A percentile compares a stretch with the other conserved stretches of the same genome.
phyloP scores from a whole-genome alignment of 805 yeast genomes.

The Cyberlindnera maritima region DNA sequence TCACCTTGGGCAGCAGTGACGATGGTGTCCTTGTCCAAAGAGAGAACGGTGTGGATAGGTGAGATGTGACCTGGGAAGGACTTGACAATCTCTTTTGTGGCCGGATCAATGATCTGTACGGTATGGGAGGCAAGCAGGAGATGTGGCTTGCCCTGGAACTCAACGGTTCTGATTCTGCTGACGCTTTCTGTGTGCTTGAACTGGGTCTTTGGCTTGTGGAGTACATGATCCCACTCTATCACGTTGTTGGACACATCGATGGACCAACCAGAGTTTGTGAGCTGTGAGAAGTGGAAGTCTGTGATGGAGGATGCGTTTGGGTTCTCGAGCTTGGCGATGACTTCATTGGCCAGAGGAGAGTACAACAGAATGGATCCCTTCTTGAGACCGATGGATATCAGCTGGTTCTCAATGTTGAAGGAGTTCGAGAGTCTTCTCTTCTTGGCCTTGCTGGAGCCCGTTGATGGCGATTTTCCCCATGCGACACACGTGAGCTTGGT shows the following conservation, averaged over 20 bases:
- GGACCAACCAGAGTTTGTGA: slow-evolving; percentile 50
- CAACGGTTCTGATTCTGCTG: slow-evolving; percentile 33
- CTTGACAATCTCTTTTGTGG: slow-evolving; percentile 37
- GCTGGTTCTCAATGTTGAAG: slow-evolving; percentile 37
- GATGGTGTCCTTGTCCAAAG: slow-evolving; percentile 41
- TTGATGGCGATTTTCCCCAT: slow-evolving; percentile 43
- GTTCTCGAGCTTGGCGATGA: slow-evolving; percentile 49
- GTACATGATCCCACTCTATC: slow-evolving; percentile 58
- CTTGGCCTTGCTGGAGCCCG: slow-evolving; percentile 13
- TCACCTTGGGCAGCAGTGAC: slow-evolving; percentile 76
- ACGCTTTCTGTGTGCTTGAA: slow-evolving; percentile 36
- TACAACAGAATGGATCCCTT: slow-evolving; percentile 64
- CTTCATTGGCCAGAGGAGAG: slow-evolving; percentile 61
- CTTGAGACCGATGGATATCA: slow-evolving; percentile 60
- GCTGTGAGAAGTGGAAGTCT: slow-evolving; percentile 44
- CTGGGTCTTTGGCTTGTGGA: slow-evolving; percentile 39
- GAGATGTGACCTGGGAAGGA: slow-evolving; percentile 77
- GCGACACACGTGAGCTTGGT: slow-evolving; percentile 44
- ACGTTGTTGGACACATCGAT: slow-evolving; percentile 57
- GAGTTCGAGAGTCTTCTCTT: slow-evolving; percentile 24
- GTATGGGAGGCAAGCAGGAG: slow-evolving; percentile 67
- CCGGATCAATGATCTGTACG: slow-evolving; percentile 49
- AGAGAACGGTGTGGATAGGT: slow-evolving; percentile 51
- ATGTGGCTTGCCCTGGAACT: slow-evolving; percentile 32
- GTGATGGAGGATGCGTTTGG: slow-evolving; percentile 46